A percentile compares a stretch with the other conserved stretches of the same genome.
Conservation (phyloP, 2,329 filamentous ascomycete genomes). For the Pseudogymnoascus sp. region DNA sequence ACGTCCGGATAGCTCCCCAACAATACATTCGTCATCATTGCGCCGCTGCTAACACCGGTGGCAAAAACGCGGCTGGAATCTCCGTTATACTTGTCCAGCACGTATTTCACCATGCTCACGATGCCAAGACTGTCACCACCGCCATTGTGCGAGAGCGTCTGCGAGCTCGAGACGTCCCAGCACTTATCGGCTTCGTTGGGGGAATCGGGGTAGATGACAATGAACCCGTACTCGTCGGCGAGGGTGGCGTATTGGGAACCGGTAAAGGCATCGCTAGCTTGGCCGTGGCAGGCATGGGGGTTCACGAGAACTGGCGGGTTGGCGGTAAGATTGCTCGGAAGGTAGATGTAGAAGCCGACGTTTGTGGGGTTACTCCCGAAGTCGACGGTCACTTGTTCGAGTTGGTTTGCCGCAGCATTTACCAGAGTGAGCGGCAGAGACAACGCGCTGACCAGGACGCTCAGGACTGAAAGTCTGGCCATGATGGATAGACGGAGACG, state of each 20-base stretch:
- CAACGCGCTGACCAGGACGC: background rate
- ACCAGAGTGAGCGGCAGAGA: background rate
- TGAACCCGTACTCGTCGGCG: conserved; percentile 46
- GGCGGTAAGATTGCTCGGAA: conserved; percentile 37
- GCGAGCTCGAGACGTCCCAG: conserved; percentile 47
- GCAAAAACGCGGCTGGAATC: conserved; percentile 47
- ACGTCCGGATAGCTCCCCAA: conserved; percentile 41
- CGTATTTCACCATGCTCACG: conserved; percentile 52
- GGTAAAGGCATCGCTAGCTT: conserved; percentile 41
- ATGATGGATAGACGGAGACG: background rate
- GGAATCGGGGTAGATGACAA: conserved; percentile 49
- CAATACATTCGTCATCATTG: conserved; percentile 47
- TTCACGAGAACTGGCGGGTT: conserved; percentile 44
- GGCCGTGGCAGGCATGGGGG: conserved; percentile 48
- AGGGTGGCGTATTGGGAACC: conserved; percentile 46
- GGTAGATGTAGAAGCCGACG: conserved; percentile 44
- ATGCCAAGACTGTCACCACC: conserved; percentile 51
- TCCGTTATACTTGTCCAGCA: conserved; percentile 44
- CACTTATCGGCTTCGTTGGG: conserved; percentile 42
- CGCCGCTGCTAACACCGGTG: conserved; percentile 42
- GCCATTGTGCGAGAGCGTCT: conserved; percentile 47
- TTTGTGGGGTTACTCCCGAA: conserved; percentile 38
- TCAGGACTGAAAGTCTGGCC: background rate
- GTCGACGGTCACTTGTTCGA: conserved; percentile 29
- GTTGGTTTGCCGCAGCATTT: conserved; percentile 15